Evolutionary conservation across 805 yeast genomes (phyloP).

Genomic region (Lipomyces lipofer): DNA sequence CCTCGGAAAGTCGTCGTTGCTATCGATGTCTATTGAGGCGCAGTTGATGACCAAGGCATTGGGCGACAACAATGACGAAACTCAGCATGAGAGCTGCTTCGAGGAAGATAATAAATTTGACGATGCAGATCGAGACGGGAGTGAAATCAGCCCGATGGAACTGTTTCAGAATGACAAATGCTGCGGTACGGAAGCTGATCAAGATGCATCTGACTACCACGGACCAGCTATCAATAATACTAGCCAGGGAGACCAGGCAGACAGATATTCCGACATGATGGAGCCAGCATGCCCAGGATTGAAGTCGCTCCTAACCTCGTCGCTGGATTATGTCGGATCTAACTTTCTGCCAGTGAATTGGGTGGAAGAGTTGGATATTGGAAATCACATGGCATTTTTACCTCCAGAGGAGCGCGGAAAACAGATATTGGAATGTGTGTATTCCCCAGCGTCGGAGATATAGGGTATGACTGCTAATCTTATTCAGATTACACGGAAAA

Average conservation of each 20-base stretch:
- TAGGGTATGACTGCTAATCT: neutral
- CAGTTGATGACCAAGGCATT: constrained; percentile 10
- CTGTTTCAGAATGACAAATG: neutral
- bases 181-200: neutral
- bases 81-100: neutral
- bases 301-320: constrained; percentile 7
- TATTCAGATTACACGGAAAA: constrained; percentile 9
- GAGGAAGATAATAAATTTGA: neutral
- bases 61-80: neutral
- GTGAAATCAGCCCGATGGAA: too few species aligned
- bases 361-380: constrained; percentile 10
- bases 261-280: neutral
- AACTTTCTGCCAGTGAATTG: constrained; percentile 12
- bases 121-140: neutral
- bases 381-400: neutral
- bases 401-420: constrained; percentile 2
- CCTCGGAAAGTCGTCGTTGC: constrained; percentile 22
- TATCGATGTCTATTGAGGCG: constrained; percentile 24
- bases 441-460: neutral
- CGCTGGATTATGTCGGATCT: constrained; percentile 20
- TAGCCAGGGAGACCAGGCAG: neutral
- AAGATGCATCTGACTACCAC: neutral
- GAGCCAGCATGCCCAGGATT: constrained; percentile 3
- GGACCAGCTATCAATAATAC: neutral
- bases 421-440: constrained; percentile 13